Evolutionary conservation across 441 rosid species (phyloP), one percentile per base, ranked within the genome.

Genomic region (Croton setiger): DNA sequence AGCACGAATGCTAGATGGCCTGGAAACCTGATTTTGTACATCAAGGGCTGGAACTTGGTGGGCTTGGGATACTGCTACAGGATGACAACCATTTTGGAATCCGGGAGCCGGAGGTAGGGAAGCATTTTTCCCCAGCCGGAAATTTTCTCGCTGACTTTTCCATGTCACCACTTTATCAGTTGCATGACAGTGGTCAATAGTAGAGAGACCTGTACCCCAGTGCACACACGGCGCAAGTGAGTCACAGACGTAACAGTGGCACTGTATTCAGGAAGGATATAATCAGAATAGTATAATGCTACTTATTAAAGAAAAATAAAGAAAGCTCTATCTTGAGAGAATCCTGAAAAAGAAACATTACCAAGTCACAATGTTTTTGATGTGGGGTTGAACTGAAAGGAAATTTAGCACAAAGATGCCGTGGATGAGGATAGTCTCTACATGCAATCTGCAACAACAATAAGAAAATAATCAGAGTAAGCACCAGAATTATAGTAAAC

Each of bases 191-290:
- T 94, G 98, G 71, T 90, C 85, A 43, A 37, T 15, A 23, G 7
- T 66, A 27, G 74, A 78, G 49, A 47, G 12, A 51, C 92, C 88
- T 6, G 75, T 66, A 70, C 82, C 82, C 98, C 98, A 94, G 68
- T 74, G 72, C 0, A 54, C 18, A 77, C 97, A 94, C 45, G 97
- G 98, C 21, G 93, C 97, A 67, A 60, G 83, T 18, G 76, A 76
- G 79, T 94, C 98, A 17, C 97, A 94, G 51, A 94, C 97, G 71
- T 86, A 94, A 71, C 96, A 91, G 70, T 94, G 93, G 74, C 97
- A 94, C 96, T 93, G 87, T 74, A 82, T 71, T 62, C 59, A 56
- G 35, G 47, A 58, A 62, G 33, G 20, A 65, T 31, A 31, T 51
- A 43, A 67, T 48, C 47, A 69, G 57, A 67, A 33, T 5, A 60